phyloP scores from a whole-genome alignment of 352 stramenopile species.

The Pythium folliculosum region DNA sequence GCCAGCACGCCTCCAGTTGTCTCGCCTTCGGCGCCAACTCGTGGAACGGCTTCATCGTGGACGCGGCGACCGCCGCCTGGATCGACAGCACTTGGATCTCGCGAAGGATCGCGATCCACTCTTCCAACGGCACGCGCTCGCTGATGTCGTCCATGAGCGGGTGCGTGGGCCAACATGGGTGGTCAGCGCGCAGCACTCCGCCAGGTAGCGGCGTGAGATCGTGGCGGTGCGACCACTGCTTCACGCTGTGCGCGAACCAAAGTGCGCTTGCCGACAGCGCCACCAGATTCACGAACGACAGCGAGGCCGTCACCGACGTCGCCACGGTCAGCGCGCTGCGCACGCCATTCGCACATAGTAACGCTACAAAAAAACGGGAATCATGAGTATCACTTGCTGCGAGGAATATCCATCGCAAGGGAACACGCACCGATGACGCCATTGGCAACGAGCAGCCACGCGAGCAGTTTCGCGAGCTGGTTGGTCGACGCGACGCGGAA shows the following conservation, averaged over 20 bases:
- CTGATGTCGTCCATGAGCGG: constrained; percentile 12
- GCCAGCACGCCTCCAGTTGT: constrained; percentile 6
- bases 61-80: neutral
- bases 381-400: neutral
- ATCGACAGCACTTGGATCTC: neutral
- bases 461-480: constrained; percentile 32
- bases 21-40: neutral
- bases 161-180: constrained; percentile 21
- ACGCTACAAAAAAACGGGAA: constrained; percentile 24
- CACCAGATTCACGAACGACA: constrained; percentile 49
- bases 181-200: neutral
- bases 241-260: constrained; percentile 18
- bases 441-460: constrained; percentile 51
- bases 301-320: constrained; percentile 46
- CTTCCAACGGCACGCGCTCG: neutral
- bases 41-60: constrained; percentile 14
- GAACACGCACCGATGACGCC: constrained; percentile 45
- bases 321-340: constrained; percentile 65
- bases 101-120: constrained; percentile 8
- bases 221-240: constrained; percentile 5
- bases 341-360: constrained; percentile 58
- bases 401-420: neutral
- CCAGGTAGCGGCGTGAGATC: neutral
- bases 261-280: constrained; percentile 32
- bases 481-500: constrained; percentile 48